phyloP scores from a whole-genome alignment of 176 grass and related monocot species.

The Elaeis guineensis region DNA sequence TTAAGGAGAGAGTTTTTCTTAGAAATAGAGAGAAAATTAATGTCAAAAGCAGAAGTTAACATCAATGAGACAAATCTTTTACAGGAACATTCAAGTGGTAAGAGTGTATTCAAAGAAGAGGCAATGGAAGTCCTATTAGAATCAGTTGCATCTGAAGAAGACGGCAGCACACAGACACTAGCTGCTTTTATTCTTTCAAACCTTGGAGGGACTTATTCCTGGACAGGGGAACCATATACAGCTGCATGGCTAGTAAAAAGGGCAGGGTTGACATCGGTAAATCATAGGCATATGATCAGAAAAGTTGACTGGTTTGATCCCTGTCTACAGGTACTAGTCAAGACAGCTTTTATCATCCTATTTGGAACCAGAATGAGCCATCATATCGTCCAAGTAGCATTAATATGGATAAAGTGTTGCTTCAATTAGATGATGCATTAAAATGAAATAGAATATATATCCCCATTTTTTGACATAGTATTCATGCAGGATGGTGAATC shows the following conservation, averaged over 20 bases:
- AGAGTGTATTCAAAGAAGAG: conserved; percentile 74
- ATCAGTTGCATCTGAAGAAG: conserved; percentile 46
- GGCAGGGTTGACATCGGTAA: conserved; percentile 60
- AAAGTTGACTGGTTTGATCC: conserved; percentile 77
- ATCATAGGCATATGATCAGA: conserved; percentile 74
- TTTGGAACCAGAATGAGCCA: too few species aligned
- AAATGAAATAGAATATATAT: too few species aligned
- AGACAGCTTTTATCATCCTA: neutral
- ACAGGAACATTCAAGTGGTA: conserved; percentile 47
- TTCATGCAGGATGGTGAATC: conserved; percentile 64
- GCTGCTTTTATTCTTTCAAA: conserved; percentile 69
- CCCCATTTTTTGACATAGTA: too few species aligned
- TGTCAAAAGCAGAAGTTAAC: neutral
- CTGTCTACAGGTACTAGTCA: conserved; percentile 64
- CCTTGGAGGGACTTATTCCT: conserved; percentile 85
- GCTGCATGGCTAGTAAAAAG: conserved; percentile 70
- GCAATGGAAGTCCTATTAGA: conserved; percentile 70
- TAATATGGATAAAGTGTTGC: too few species aligned
- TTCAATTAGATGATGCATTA: too few species aligned
- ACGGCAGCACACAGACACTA: conserved; percentile 53
- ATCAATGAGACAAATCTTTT: neutral
- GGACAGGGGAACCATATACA: conserved; percentile 84
- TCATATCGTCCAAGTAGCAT: too few species aligned
- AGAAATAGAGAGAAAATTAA: neutral
- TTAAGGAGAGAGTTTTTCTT: too few species aligned